Evolutionary conservation across 2,329 filamentous ascomycete genomes (phyloP).

Genomic region (Tolypocladium ovalisporum): DNA sequence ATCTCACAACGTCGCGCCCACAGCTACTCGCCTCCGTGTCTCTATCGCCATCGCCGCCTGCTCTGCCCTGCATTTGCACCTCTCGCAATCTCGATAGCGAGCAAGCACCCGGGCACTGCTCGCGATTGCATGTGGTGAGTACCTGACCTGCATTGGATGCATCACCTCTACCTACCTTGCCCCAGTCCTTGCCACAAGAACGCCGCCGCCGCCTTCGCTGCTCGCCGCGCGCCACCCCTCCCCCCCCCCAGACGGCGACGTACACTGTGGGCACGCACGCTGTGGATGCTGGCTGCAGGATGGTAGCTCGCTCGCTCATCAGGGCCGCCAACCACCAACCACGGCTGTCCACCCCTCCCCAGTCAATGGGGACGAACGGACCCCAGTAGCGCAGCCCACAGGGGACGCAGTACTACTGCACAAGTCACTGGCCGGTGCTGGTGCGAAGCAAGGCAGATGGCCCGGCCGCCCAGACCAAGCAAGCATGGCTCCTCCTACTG

Average conservation of each 20-base stretch:
- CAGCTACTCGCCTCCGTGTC: not conserved
- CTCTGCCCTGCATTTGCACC: not conserved
- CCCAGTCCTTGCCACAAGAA: conserved; percentile 1
- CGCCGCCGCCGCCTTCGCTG: not conserved
- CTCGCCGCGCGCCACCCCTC: not conserved
- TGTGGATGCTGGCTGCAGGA: not conserved
- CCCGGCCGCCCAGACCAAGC: conserved; percentile 3
- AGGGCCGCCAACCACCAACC: not conserved
- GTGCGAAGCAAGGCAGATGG: conserved; percentile 6
- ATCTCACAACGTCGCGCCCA: not conserved
- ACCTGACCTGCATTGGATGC: conserved; percentile 2
- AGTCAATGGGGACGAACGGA: not conserved
- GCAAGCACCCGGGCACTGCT: not conserved
- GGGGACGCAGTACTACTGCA: conserved; percentile 10
- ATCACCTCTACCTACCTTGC: not conserved
- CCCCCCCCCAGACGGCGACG: not conserved
- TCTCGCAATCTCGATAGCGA: not conserved
- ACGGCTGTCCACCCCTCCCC: conserved; percentile 1
- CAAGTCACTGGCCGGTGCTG: conserved; percentile 5
- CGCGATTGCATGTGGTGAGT: not conserved
- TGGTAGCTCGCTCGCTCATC: conserved; percentile 1
- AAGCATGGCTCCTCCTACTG: not conserved
- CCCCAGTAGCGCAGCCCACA: conserved; percentile 7
- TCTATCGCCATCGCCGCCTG: not conserved
- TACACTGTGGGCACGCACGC: not conserved